Percentiles rank a stretch among this genome's conserved stretches.
These are phyloP conservation scores for Vigna mungo DNA, from an alignment of 306 rosid species.

Conservation along the genomic window DNA sequence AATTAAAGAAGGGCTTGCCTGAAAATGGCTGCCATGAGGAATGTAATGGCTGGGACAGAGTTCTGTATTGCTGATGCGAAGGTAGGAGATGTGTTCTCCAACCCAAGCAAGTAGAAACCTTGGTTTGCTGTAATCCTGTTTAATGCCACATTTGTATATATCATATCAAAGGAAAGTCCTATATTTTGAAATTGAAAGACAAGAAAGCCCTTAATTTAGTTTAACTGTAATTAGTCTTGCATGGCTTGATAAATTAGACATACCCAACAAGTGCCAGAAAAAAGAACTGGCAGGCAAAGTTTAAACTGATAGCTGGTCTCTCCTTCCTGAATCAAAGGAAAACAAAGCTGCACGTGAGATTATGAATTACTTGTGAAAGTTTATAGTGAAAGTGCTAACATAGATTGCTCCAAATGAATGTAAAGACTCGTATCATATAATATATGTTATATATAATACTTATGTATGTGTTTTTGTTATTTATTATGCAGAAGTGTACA, in stretches of 20 bases:
- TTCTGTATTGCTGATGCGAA: constrained; percentile 96
- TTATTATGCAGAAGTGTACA: no score
- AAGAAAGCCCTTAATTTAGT: background rate
- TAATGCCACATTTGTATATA: background rate
- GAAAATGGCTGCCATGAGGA: constrained; percentile 91
- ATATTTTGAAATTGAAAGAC: background rate
- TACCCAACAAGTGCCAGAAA: constrained; percentile 94
- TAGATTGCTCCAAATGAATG: no score
- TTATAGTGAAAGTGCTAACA: no score
- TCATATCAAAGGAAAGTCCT: background rate
- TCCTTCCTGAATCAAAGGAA: constrained; percentile 71
- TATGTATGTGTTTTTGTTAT: no score
- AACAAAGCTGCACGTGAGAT: background rate
- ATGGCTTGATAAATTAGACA: background rate
- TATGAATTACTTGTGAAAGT: no score
- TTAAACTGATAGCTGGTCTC: constrained; percentile 76
- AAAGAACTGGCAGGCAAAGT: constrained; percentile 76
- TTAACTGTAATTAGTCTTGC: background rate
- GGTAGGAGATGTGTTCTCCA: constrained; percentile 95
- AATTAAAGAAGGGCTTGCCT: constrained; percentile 55
- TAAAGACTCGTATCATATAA: no score
- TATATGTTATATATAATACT: no score
- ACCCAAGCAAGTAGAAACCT: constrained; percentile 96
- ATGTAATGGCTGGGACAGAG: constrained; percentile 97
- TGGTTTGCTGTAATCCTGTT: constrained; percentile 97